Evolutionary conservation across 768 basidiomycete genomes (phyloP).

Genomic region (Cystobasidium ongulense): DNA sequence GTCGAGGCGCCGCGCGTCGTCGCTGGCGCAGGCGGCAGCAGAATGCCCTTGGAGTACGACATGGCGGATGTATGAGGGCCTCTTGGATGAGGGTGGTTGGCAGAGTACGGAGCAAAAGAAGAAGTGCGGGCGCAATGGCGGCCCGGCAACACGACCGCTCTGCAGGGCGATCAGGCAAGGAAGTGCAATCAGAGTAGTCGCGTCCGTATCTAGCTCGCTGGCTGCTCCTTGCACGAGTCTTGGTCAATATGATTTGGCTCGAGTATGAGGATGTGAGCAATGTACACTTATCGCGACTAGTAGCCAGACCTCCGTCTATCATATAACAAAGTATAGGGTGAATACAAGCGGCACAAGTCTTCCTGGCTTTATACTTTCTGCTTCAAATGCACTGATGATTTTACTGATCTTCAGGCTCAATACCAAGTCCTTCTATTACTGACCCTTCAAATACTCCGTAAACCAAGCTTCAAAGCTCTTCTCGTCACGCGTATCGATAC

Average conservation of each 20-base stretch:
- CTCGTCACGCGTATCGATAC: slow-evolving; percentile 9
- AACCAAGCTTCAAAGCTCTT: slow-evolving; percentile 24
- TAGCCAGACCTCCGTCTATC: no score
- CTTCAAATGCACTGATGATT: no score
- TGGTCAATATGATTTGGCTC: no score
- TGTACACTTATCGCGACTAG: no score
- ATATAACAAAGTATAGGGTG: no score
- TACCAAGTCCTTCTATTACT: neutral
- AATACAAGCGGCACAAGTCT: no score
- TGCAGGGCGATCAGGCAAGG: neutral
- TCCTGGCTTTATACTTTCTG: no score
- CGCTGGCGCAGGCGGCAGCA: slow-evolving; percentile 27
- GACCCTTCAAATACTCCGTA: neutral
- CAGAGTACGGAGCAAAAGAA: slow-evolving; percentile 6
- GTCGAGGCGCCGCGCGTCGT: slow-evolving; percentile 55
- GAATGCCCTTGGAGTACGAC: slow-evolving; percentile 8
- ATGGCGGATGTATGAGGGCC: neutral
- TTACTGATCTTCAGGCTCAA: neutral
- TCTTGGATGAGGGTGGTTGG: neutral
- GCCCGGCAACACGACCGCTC: neutral
- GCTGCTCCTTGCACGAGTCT: no score
- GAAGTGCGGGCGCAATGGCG: neutral
- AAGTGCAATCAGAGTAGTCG: no score
- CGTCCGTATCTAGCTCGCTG: no score
- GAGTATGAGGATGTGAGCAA: no score